These are phyloP conservation scores for Argentina anserina DNA, from an alignment of 306 rosid genomes.

Conservation along the genomic window DNA sequence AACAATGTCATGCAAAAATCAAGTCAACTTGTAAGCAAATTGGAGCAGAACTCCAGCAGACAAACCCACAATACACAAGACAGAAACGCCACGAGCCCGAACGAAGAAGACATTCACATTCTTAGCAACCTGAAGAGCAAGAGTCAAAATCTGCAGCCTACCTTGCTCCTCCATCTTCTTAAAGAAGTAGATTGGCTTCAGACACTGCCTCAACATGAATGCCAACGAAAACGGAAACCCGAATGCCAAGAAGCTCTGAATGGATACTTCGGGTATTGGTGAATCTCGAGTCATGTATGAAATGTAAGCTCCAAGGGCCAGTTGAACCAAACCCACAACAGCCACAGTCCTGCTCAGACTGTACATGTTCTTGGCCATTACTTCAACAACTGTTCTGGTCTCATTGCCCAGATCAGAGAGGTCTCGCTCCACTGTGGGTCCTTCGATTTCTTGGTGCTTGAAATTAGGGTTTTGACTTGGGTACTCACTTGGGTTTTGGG, in stretches of 20 bases:
- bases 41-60: conserved; percentile 39
- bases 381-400: conserved; percentile 52
- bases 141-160: conserved; percentile 62
- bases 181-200: conserved; percentile 60
- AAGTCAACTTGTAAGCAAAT: conserved; percentile 42
- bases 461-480: conserved; percentile 61
- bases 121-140: conserved; percentile 60
- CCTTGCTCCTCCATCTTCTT: conserved; percentile 67
- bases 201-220: conserved; percentile 52
- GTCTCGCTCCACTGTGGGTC: conserved; percentile 90
- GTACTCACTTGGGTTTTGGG: conserved; percentile 34
- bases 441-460: conserved; percentile 94
- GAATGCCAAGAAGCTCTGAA: conserved; percentile 65
- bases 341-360: conserved; percentile 53
- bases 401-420: conserved; percentile 59
- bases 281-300: conserved; percentile 36
- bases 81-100: conserved; percentile 49
- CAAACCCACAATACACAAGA: conserved; percentile 44
- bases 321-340: conserved; percentile 55
- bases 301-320: conserved; percentile 76
- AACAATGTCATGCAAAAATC: neutral
- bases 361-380: conserved; percentile 55
- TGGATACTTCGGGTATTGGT: conserved; percentile 42
- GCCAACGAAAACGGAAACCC: conserved; percentile 74
- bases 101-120: conserved; percentile 53